Evolutionary conservation across 176 grass and related monocot genomes (phyloP), one percentile per base, ranked within the genome.

Genomic region (Poa pratensis): DNA sequence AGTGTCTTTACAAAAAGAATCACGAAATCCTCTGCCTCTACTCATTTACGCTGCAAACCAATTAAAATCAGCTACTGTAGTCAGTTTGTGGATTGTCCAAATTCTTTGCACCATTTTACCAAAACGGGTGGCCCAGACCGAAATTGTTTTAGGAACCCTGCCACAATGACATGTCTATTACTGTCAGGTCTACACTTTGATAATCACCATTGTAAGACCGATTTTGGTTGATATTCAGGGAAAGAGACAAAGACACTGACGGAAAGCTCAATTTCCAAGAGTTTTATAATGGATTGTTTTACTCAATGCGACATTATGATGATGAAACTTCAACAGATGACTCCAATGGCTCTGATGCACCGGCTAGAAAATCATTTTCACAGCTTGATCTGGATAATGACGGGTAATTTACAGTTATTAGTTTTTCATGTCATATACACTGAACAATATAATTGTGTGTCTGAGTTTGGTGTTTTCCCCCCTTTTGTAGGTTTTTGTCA

Each of bases 231-330:
- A 13, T 87, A 46, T 89, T 82, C 84, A 98, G 93, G 89, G 93
- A 94, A 89, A 98, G 90, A 90, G 96, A 98, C 93, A 93, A 92
- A 82, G 91, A 99, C 76, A 87, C 82, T 39, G 96, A 96, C 59
- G 88, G 86, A 23, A 95, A 90, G 76, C 91, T 99, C 70, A 91
- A 89, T 80, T 99, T 96, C 83, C 89, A 94, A 86, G 93, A 99
- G 70, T 99, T 87, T 83, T 93, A 91, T 48, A 93, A 68, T 82
- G 96, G 94, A 37, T 79, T 99, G 28, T 99, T 99, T 81, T 91
- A 94, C 78, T 96, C 91, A 49, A 85, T 99, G 65, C 86, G 82
- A 54, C 87, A 90, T 84, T 87, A 89, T 86, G 90, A 99, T 79
- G 93, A 96, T 30, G 87, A 90, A 64, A 70, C 42, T 80, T 50